Base-by-base conservation (phyloP, 805 yeast species). In the Vanderwaltozyma polyspora region DNA sequence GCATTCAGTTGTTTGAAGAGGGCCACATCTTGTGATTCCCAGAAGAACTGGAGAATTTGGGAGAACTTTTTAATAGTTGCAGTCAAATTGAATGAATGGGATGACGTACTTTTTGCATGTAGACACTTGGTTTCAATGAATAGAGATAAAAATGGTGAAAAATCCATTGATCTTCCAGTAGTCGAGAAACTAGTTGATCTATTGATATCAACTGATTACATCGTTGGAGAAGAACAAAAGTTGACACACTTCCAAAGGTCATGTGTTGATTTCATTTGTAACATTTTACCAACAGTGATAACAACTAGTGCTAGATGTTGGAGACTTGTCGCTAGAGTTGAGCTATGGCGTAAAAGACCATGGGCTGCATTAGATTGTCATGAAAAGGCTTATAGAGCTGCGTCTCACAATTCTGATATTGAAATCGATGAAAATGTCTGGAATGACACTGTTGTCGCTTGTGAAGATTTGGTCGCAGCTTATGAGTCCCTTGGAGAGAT, bases 11-110 rank as follows among this genome's bases (percentile, higher is more conserved):
- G 98, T 1, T 64, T 89, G 45, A 76, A 79, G 49, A 76, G 76
- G 42, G 95, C 97, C 0, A 68, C 83, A 14, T 63, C 79, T 27
- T 79, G 85, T 25, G 78, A 76, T 31, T 73, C 76, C 18, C 76
- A 73, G 44, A 72, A 72, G 35, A 82, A 87, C 32, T 83, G 96
- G 95, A 74, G 82, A 46, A 75, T 91, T 23, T 87, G 89, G 81
- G 91, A 85, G 48, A 91, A 91, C 53, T 85, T 76, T 48, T 62
- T 84, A 51, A 64, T 76, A 19, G 89, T 89, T 16, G 93, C 96
- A 0, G 76, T 78, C 19, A 82, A 77, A 51, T 62, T 87, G 29
- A 66, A 72, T n/a, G 82, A 83, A 49, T 91, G 97, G 96, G 76
- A 72, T 41, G 94, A 85, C 38, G 95, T 82, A 3, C 63, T 87